Evolutionary conservation across 1,139 yeast genomes (phyloP).

Genomic region (Pichia sp.): DNA sequence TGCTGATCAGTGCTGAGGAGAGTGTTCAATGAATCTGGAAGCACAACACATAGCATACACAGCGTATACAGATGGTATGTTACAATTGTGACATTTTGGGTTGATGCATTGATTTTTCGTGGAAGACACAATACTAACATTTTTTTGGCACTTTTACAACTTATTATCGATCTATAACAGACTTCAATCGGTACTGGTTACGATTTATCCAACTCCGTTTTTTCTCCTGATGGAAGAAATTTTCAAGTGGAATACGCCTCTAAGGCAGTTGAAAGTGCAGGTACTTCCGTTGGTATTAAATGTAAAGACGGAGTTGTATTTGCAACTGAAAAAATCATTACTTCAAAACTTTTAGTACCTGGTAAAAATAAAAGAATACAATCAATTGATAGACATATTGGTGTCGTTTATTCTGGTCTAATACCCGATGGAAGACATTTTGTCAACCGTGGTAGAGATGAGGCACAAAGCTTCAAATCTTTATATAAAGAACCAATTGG

Average conservation of each 20-base stretch:
- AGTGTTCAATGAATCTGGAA: too few relatives aligned
- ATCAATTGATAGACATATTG: conserved; percentile 88
- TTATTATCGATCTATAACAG: conserved; percentile 29
- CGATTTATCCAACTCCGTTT: conserved; percentile 88
- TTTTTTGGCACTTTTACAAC: too few relatives aligned
- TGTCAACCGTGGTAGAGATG: conserved; percentile 89
- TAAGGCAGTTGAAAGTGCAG: conserved; percentile 96
- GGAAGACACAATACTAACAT: conserved; percentile 6
- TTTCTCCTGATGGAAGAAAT: conserved; percentile 84
- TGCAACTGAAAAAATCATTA: conserved; percentile 91
- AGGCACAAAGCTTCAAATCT: conserved; percentile 73
- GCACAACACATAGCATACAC: neutral
- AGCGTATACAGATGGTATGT: neutral
- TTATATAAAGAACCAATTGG: conserved; percentile 73
- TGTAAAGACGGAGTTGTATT: conserved; percentile 89
- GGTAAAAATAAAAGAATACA: conserved; percentile 86
- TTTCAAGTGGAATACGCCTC: conserved; percentile 98
- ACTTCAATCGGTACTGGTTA: conserved; percentile 97
- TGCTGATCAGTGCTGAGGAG: too few relatives aligned
- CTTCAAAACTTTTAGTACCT: conserved; percentile 83
- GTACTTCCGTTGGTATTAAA: conserved; percentile 89
- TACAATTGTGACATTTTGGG: neutral
- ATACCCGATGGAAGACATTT: conserved; percentile 96
- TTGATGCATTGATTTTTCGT: too few relatives aligned
- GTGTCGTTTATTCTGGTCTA: conserved; percentile 90